Percentiles rank a stretch among this genome's conserved stretches.
phyloP scores from a whole-genome alignment of 2,329 filamentous ascomycete species.

The Achaetomium macrosporum region DNA sequence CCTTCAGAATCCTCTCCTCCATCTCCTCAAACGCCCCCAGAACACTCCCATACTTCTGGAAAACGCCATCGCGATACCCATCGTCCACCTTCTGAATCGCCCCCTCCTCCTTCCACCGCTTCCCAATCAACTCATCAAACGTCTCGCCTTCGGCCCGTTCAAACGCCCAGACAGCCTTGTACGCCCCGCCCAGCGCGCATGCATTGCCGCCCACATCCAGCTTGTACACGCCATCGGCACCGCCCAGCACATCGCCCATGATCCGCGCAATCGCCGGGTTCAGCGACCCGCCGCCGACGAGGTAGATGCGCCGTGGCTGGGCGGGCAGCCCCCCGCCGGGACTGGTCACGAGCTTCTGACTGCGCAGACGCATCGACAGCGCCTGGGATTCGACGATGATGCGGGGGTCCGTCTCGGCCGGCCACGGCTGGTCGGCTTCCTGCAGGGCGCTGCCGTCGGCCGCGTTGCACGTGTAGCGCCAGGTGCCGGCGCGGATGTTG shows the following conservation, averaged over 20 bases:
- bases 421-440: constrained; percentile 38
- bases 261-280: constrained; percentile 86
- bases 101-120: constrained; percentile 77
- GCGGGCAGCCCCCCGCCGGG: constrained; percentile 56
- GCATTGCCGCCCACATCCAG: constrained; percentile 93
- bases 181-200: constrained; percentile 87
- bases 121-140: constrained; percentile 82
- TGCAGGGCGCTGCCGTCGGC: constrained; percentile 49
- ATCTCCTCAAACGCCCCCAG: constrained; percentile 71
- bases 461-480: constrained; percentile 63
- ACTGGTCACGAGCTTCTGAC: constrained; percentile 63
- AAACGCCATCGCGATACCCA: constrained; percentile 70
- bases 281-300: constrained; percentile 85
- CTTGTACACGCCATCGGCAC: constrained; percentile 83
- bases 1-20: constrained; percentile 59
- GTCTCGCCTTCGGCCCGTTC: constrained; percentile 63
- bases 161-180: constrained; percentile 91
- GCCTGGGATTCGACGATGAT: constrained; percentile 93
- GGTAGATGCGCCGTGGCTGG: constrained; percentile 84
- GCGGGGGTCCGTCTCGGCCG: constrained; percentile 67
- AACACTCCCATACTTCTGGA: constrained; percentile 71
- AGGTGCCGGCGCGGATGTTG: constrained; percentile 78
- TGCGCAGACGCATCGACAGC: constrained; percentile 82
- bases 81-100: constrained; percentile 77
- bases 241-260: constrained; percentile 82